Evolutionary conservation across 2,329 filamentous ascomycete genomes (phyloP).

Genomic region (Penicillium oxalicum): DNA sequence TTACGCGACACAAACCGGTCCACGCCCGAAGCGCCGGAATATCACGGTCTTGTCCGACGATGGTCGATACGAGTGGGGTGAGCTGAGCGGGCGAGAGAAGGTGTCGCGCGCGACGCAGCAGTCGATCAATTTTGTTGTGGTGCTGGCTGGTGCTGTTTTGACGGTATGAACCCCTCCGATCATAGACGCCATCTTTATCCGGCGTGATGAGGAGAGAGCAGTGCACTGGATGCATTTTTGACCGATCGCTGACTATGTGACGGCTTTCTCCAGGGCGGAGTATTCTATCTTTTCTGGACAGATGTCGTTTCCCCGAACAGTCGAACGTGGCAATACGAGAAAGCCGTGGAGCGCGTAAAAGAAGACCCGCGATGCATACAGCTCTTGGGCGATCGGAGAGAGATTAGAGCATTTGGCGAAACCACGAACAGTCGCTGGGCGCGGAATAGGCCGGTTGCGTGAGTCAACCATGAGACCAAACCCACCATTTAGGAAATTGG

Average conservation of each 20-base stretch:
- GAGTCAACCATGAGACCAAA: conserved; percentile 13
- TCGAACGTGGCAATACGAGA: conserved; percentile 83
- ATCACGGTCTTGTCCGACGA: conserved; percentile 84
- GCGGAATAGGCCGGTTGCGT: conserved; percentile 52
- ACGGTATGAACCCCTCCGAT: conserved; percentile 52
- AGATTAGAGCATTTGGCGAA: conserved; percentile 78
- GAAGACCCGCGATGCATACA: conserved; percentile 64
- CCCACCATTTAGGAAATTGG: no score
- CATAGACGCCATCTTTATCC: background rate
- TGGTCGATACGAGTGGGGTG: conserved; percentile 71
- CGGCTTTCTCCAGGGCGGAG: conserved; percentile 53
- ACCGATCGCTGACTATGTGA: background rate
- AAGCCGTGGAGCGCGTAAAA: conserved; percentile 73
- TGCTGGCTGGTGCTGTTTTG: conserved; percentile 66
- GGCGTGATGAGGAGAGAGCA: background rate
- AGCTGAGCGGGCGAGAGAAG: conserved; percentile 72
- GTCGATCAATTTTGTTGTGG: conserved; percentile 76
- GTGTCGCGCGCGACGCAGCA: conserved; percentile 81
- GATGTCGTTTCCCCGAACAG: conserved; percentile 82
- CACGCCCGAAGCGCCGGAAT: conserved; percentile 51
- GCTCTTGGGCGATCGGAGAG: conserved; percentile 65
- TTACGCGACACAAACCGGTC: conserved; percentile 55
- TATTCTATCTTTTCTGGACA: conserved; percentile 69
- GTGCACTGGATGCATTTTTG: background rate
- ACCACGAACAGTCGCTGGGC: conserved; percentile 77